These are phyloP conservation scores for Narthecium ossifragum DNA, from an alignment of 106 monocot genomes.

Conservation along the genomic window DNA sequence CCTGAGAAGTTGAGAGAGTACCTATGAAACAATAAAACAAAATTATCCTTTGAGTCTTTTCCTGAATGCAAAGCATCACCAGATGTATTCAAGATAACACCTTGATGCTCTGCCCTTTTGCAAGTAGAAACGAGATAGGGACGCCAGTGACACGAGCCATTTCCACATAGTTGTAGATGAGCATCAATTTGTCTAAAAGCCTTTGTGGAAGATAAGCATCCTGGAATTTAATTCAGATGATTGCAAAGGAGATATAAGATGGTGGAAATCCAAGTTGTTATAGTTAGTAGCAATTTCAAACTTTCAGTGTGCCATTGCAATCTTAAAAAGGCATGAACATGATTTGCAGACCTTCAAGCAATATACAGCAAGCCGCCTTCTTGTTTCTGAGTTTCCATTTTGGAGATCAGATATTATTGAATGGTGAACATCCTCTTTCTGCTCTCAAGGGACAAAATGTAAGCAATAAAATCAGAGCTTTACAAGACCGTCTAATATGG, in stretches of 20 bases:
- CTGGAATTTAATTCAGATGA: slow-evolving; percentile 17
- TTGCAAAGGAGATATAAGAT: neutral
- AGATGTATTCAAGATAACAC: too few relatives aligned
- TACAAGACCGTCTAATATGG: too few relatives aligned
- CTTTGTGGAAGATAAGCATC: slow-evolving; percentile 99
- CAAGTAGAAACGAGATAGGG: slow-evolving; percentile 89
- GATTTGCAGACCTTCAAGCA: slow-evolving; percentile 73
- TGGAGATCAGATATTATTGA: slow-evolving; percentile 99
- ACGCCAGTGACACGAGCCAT: slow-evolving; percentile 99
- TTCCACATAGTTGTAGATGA: slow-evolving; percentile 97
- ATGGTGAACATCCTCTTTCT: slow-evolving; percentile 99
- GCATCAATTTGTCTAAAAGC: slow-evolving; percentile 94
- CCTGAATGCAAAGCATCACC: too few relatives aligned
- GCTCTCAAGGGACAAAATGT: too few relatives aligned
- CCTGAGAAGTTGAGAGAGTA: slow-evolving; percentile 94
- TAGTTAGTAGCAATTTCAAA: neutral
- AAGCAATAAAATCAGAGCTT: too few relatives aligned
- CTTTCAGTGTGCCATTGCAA: neutral
- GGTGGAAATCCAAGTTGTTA: neutral
- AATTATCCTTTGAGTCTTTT: too few relatives aligned
- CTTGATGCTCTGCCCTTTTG: slow-evolving; percentile 99
- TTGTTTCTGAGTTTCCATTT: slow-evolving; percentile 92
- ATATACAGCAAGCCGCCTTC: slow-evolving; percentile 95
- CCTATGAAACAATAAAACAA: slow-evolving; percentile 41
- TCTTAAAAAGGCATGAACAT: neutral